Conservation (phyloP, 176 grass and related monocot species). For the Panicum miliaceum region DNA sequence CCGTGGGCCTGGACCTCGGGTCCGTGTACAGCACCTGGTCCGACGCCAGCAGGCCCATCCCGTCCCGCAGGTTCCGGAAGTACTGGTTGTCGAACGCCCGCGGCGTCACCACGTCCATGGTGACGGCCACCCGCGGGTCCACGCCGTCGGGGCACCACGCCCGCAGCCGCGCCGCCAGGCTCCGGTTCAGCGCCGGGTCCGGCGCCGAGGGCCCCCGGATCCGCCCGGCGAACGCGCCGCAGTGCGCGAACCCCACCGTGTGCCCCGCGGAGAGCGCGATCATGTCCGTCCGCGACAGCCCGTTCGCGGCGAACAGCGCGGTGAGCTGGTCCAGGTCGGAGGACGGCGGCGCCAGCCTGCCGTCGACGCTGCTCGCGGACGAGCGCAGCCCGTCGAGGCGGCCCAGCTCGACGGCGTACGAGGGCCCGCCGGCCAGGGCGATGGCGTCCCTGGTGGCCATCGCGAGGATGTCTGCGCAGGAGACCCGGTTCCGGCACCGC, state of each 20-base stretch:
- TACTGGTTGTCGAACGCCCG: constrained; percentile 81
- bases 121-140: constrained; percentile 61
- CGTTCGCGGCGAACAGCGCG: constrained; percentile 53
- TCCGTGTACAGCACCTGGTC: constrained; percentile 77
- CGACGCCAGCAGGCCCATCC: constrained; percentile 64
- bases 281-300: constrained; percentile 59
- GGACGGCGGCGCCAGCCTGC: constrained; percentile 41
- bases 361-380: constrained; percentile 49
- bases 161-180: constrained; percentile 50
- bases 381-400: constrained; percentile 62
- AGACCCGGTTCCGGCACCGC: constrained; percentile 57
- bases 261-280: constrained; percentile 55
- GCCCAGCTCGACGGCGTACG: constrained; percentile 73
- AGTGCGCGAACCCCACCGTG: constrained; percentile 81
- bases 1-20: constrained; percentile 51
- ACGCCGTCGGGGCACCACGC: constrained; percentile 58
- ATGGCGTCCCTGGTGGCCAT: constrained; percentile 69
- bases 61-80: constrained; percentile 68
- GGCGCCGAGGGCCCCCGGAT: constrained; percentile 14
- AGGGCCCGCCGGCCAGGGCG: constrained; percentile 59
- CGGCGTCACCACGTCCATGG: constrained; percentile 56
- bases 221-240: constrained; percentile 50
- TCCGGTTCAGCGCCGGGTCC: constrained; percentile 54
- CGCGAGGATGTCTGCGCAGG: constrained; percentile 70
- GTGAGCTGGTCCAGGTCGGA: constrained; percentile 56